Percentiles rank a stretch among this genome's conserved stretches.
These are phyloP conservation scores for Oryza glaberrima DNA, from an alignment of 176 grass and related monocot genomes.

Conservation along the genomic window DNA sequence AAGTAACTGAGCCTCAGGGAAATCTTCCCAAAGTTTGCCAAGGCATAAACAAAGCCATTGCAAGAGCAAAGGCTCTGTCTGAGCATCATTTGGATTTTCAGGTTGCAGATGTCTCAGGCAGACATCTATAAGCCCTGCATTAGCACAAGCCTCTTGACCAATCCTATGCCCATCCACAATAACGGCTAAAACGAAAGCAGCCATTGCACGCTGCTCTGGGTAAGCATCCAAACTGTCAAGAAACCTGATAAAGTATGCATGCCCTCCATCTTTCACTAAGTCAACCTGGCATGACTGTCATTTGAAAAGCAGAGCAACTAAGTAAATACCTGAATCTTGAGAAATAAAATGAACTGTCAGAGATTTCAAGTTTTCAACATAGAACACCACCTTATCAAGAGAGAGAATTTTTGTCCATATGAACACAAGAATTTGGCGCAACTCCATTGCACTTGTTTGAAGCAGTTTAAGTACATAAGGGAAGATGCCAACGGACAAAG, in stretches of 20 bases:
- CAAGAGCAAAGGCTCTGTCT: slow-evolving; percentile 85
- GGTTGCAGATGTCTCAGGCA: slow-evolving; percentile 83
- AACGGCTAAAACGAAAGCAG: slow-evolving; percentile 93
- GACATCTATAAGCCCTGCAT: slow-evolving; percentile 73
- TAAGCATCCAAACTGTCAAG: slow-evolving; percentile 91
- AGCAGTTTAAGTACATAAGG: slow-evolving; percentile 96
- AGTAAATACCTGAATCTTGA: slow-evolving; percentile 31
- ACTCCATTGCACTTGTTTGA: slow-evolving; percentile 89
- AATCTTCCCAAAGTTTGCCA: slow-evolving; percentile 99
- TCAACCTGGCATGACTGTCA: slow-evolving; percentile 95
- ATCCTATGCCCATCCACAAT: slow-evolving; percentile 84
- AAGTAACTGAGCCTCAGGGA: slow-evolving; percentile 72
- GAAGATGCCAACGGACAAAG: slow-evolving; percentile 95
- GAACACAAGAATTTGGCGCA: slow-evolving; percentile 98
- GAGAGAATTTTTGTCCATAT: slow-evolving; percentile 99
- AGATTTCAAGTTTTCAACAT: slow-evolving; percentile 24
- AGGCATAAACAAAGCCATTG: slow-evolving; percentile 99
- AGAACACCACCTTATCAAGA: slow-evolving; percentile 77
- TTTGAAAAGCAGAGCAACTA: background rate
- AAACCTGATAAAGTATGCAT: slow-evolving; percentile 93
- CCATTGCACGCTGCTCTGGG: slow-evolving; percentile 96
- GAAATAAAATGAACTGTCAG: background rate
- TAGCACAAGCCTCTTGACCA: slow-evolving; percentile 91
- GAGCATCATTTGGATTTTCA: slow-evolving; percentile 60
- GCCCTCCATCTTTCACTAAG: slow-evolving; percentile 96